Base-by-base conservation (phyloP, 495 filamentous ascomycete species). In the Neurospora pannonica region DNA sequence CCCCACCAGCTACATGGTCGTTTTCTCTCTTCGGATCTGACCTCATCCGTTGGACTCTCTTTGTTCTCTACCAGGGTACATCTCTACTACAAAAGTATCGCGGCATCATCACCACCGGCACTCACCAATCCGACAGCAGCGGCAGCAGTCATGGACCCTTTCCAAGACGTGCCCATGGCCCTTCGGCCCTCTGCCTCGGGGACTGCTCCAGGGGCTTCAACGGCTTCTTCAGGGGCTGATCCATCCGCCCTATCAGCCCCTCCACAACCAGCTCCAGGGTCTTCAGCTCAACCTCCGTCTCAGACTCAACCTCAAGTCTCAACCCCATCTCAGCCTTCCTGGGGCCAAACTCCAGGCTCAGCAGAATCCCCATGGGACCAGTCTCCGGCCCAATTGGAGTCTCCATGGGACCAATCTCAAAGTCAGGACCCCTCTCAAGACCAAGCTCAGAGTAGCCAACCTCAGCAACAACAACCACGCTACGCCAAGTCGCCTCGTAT, bases 401-500 rank as follows among this genome's bases (percentile, higher is more conserved):
- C 54, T 31, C 54, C 7, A 67, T 67, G 54, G 54, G 54, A 67
- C 15, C 54, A 21, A 60, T 21, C 21, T 28, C 48, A 28, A 60
- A 60, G 21, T 60, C 48, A 28, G 10, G 21, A 13, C 15, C 10
- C 48, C 24, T 28, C 21, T 60, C 48, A 28, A 28, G 48, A 60
- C 21, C 48, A 28, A 2, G 4, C 48, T 13, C 24, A 17, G 28
- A 67, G 7, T 9, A 34, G 24, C 10, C 54, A 67, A 9, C 28
- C 54, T 34, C 54, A 67, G 54, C 54, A 67, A 34, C 54, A 48
- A 48, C 43, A 67, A 67, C 3, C 4, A 34, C 54, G 54, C 28
- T 39, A 72, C 21, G 42, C 48, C 72, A 83, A 82, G 73, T 75
- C 80, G 7, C 77, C 76, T 54, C 80, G 82, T 70, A 77, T 82